A percentile compares a stretch with the other conserved stretches of the same genome.
Evolutionary conservation across 2,329 filamentous ascomycete species (phyloP).

Genomic region (Sporothrix humicola): DNA sequence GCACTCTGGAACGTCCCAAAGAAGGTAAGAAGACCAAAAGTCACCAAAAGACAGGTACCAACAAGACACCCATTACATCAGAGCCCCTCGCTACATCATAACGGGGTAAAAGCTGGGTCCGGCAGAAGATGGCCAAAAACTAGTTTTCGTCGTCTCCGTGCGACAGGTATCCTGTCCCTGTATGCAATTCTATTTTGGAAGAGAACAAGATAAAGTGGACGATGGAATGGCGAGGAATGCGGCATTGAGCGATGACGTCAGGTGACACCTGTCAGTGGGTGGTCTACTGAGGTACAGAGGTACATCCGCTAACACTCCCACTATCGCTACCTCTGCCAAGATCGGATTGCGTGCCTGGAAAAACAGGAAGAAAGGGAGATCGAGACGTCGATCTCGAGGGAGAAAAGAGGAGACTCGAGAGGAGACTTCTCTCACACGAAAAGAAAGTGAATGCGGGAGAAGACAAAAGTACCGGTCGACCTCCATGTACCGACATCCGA

Average conservation of each 20-base stretch:
- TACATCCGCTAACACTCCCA: no score
- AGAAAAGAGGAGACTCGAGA: not conserved
- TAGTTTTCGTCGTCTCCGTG: not conserved
- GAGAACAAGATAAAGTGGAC: not conserved
- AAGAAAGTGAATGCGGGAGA: not conserved
- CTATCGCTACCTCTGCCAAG: not conserved
- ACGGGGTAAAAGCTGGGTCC: not conserved
- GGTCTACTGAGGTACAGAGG: not conserved
- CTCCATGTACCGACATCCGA: not conserved
- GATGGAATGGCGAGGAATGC: not conserved
- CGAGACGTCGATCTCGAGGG: not conserved
- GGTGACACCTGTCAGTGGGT: not conserved
- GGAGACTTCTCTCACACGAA: not conserved
- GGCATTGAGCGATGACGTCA: conserved; percentile 1
- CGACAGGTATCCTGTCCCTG: not conserved
- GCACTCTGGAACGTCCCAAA: no score
- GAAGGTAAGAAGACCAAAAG: no score
- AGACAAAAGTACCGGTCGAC: conserved; percentile 9
- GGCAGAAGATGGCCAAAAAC: not conserved
- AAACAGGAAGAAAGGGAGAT: conserved; percentile 7
- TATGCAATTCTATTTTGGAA: not conserved
- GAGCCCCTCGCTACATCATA: not conserved
- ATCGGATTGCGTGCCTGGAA: not conserved
- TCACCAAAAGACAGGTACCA: no score
- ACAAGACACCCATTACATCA: conserved; percentile 7